Evolutionary conservation across 1,284 basidiomycete species (phyloP), one percentile per base, ranked within the genome.

Genomic region (Sanguinoderma infundibulare): DNA sequence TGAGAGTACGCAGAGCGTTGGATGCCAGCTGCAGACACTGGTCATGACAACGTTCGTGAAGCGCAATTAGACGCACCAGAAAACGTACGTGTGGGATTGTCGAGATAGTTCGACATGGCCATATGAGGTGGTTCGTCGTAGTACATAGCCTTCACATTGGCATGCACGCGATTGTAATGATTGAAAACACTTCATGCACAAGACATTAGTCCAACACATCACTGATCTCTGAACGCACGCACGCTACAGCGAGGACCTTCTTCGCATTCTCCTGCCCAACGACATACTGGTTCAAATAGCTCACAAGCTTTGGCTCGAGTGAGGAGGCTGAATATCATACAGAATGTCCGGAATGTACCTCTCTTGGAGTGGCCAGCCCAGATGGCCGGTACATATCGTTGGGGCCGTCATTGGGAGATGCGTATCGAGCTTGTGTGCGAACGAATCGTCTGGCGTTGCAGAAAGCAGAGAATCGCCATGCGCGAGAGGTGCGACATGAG

Each of bases 251-350:
- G 20, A 98, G 83, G 10, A 94, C 90, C 73, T 95, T 95, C 83
- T 98, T 98, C 3, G 96, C 96, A 64, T 83, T 84, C 65, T 94
- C 91, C 74, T 98, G 96, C 2, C 96, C 96, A 14, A 98, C 85
- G n/a, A 98, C 89, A 72, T 91, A 97, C 70, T 93, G 87, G 68
- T 95, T 90, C 32, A 98, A 83, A 74, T 95, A 95, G 71, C 90
- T 84, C n/a, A 90, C 90, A 39, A 98, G 85, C 90, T 96, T 56
- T 39, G 6, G 38, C 30, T 26, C 52, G 24, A 38, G 54, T 56
- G 46, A 65, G 39, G 8, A 20, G n/a, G n/a, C n/a, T 10, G 30
- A 3, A 9, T 7, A 38, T 10, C n/a, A 10, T n/a, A 26, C 42
- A 46, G 26, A 5, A 24, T 17, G 17, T 28, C 32, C 26, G 32